phyloP scores from a whole-genome alignment of 164 flowering plant genomes.

The Brasenia schreberi region DNA sequence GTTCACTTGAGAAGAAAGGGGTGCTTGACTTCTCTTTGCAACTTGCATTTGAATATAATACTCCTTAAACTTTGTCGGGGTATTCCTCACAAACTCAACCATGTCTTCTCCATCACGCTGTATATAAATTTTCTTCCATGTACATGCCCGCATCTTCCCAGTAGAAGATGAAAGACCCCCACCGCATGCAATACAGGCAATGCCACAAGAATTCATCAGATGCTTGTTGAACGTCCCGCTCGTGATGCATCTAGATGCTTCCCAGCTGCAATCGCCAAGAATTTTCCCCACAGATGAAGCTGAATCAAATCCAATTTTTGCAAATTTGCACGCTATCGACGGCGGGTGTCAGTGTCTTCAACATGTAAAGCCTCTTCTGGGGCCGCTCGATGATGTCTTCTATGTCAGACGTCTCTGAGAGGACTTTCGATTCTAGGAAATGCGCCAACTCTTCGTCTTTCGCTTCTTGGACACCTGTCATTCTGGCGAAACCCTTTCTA shows the following conservation, averaged over 20 bases:
- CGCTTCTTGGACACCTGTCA: conserved; percentile 19
- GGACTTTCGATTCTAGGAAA: conserved; percentile 62
- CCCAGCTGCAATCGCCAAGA: conserved; percentile 3
- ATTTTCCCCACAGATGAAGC: neutral
- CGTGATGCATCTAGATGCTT: conserved; percentile 26
- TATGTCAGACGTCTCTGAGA: conserved; percentile 40
- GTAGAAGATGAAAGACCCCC: conserved; percentile 64
- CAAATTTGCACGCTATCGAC: neutral
- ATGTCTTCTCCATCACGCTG: conserved; percentile 94
- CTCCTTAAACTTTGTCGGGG: conserved; percentile 78
- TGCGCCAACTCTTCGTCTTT: conserved; percentile 51
- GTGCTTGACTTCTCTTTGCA: conserved; percentile 91
- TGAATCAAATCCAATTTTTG: neutral
- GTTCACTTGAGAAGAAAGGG: conserved; percentile 80
- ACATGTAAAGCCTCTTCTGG: conserved; percentile 19
- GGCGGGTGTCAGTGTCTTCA: neutral
- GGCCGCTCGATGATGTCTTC: conserved; percentile 10
- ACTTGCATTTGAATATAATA: conserved; percentile 96
- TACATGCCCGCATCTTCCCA: conserved; percentile 44
- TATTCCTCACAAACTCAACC: conserved; percentile 64
- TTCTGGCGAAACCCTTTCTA: no score
- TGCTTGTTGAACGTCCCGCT: conserved; percentile 53
- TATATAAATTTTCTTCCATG: conserved; percentile 93
- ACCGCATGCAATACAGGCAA: conserved; percentile 79
- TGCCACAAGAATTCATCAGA: conserved; percentile 91